Evolutionary conservation across 768 basidiomycete genomes (phyloP).

Genomic region (Tulasnella sp.): DNA sequence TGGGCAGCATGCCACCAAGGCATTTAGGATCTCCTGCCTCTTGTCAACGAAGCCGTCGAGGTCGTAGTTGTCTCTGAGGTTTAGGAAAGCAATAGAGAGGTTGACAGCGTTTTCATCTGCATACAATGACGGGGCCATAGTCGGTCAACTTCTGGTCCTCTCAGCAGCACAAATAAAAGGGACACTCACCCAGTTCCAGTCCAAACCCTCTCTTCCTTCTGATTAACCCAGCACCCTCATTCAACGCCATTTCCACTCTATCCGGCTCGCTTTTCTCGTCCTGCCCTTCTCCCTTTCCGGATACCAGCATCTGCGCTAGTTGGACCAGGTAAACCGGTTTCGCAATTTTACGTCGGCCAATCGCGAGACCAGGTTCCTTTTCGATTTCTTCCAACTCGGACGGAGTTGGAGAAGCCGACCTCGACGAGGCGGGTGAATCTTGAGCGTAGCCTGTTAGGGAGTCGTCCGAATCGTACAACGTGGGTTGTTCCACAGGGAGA

Average conservation of each 20-base stretch:
- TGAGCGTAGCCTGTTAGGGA: constrained; percentile 35
- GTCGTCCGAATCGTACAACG: constrained; percentile 63
- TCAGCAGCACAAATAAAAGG: not conserved
- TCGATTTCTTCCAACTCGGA: constrained; percentile 77
- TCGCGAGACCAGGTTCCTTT: constrained; percentile 71
- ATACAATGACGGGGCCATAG: not conserved
- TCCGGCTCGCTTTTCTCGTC: constrained; percentile 63
- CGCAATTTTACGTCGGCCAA: constrained; percentile 52
- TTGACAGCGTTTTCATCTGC: constrained; percentile 87
- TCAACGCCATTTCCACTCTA: constrained; percentile 70
- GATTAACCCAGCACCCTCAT: constrained; percentile 73
- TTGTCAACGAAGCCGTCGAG: constrained; percentile 67
- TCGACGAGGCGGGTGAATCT: not conserved
- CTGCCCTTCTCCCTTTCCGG: constrained; percentile 43
- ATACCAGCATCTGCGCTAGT: constrained; percentile 65
- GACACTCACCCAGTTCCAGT: constrained; percentile 63
- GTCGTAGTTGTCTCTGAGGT: constrained; percentile 79
- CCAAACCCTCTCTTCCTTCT: constrained; percentile 79
- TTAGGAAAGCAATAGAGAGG: constrained; percentile 62
- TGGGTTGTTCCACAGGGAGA: constrained; percentile 25
- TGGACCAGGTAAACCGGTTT: constrained; percentile 88
- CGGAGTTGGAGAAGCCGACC: constrained; percentile 46
- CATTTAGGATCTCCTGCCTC: constrained; percentile 67
- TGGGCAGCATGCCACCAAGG: constrained; percentile 75
- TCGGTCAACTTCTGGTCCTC: not conserved